Evolutionary conservation across 2,329 filamentous ascomycete genomes (phyloP).

Genomic region (Penicillium sumatraense): DNA sequence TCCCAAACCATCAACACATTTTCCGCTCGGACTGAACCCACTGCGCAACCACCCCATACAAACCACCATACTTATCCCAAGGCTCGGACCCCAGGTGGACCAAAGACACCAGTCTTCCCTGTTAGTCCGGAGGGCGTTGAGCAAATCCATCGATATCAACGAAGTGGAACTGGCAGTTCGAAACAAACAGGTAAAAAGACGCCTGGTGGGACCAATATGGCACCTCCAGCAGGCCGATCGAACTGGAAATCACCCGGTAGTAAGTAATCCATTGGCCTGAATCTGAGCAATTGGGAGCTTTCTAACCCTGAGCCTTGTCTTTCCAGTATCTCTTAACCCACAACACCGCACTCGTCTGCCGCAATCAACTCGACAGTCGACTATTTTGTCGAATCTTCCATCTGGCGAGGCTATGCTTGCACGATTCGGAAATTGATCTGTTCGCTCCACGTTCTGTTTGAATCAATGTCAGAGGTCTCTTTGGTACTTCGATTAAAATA

Average conservation of each 20-base stretch:
- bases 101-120: constrained; percentile 31
- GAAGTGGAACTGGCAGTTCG: constrained; percentile 45
- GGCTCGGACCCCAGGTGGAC: constrained; percentile 19
- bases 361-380: constrained; percentile 23
- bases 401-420: constrained; percentile 27
- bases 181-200: constrained; percentile 29
- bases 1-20: constrained; percentile 51
- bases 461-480: background rate
- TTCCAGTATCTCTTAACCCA: constrained; percentile 14
- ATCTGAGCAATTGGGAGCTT: too few species aligned
- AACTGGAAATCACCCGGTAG: constrained; percentile 25
- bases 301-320: too few species aligned
- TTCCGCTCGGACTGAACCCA: constrained; percentile 20
- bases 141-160: constrained; percentile 44
- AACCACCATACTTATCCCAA: background rate
- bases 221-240: constrained; percentile 33
- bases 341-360: constrained; percentile 36
- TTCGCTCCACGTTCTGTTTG: background rate
- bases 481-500: background rate
- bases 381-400: constrained; percentile 28
- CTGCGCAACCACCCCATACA: constrained; percentile 9
- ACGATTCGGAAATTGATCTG: constrained; percentile 24
- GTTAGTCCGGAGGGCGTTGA: constrained; percentile 37
- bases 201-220: constrained; percentile 33
- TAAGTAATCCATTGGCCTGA: constrained; percentile 16